Evolutionary conservation across 257 asterid species (phyloP).

Genomic region (Euphrasia confusa): DNA sequence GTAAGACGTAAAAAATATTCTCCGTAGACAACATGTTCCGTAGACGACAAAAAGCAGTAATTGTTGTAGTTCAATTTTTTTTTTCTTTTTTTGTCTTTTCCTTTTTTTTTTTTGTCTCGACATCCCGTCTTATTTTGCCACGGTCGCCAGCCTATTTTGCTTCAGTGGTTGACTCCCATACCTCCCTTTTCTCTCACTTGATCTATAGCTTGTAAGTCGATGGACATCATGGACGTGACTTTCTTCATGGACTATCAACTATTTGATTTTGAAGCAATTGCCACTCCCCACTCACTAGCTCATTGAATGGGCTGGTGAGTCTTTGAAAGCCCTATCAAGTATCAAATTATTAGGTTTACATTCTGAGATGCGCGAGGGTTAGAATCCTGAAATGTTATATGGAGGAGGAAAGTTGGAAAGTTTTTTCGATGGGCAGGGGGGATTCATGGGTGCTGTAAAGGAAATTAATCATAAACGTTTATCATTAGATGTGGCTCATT

Average conservation of each 20-base stretch:
- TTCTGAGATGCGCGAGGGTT: not conserved
- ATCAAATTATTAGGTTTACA: conserved; percentile 2
- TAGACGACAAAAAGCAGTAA: conserved; percentile 15
- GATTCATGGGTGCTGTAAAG: conserved; percentile 9
- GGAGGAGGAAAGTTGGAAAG: not conserved
- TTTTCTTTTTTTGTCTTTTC: conserved; percentile 15
- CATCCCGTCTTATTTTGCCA: not conserved
- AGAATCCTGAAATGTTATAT: not conserved
- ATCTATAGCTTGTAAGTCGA: conserved; percentile 10
- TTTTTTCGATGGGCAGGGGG: conserved; percentile 7
- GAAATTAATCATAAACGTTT: conserved; percentile 7
- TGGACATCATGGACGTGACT: not conserved
- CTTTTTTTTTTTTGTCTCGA: not conserved
- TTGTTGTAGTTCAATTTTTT: not conserved
- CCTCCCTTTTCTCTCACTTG: not conserved
- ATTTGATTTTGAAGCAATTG: conserved; percentile 9
- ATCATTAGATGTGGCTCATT: conserved; percentile 14
- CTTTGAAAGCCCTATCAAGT: conserved; percentile 7
- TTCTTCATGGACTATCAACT: conserved; percentile 14
- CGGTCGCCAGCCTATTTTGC: conserved; percentile 9
- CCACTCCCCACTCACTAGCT: not conserved
- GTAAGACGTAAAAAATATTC: conserved; percentile 7
- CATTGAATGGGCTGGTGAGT: conserved; percentile 9
- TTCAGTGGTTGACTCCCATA: conserved; percentile 4
- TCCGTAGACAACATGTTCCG: not conserved